These are phyloP conservation scores for Solanum appendiculatum DNA, from an alignment of 257 asterid species.

Conservation along the genomic window DNA sequence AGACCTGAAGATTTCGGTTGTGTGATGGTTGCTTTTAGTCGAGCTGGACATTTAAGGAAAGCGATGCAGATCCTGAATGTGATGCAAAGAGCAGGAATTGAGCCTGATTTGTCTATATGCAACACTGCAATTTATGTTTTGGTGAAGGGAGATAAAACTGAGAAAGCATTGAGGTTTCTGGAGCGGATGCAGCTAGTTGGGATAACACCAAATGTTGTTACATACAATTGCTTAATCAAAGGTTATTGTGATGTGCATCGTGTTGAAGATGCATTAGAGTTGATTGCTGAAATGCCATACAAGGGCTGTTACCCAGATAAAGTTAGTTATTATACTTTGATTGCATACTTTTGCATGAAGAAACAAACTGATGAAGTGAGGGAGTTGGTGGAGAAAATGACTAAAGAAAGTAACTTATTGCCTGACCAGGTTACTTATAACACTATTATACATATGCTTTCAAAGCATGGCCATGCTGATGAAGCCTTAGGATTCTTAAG, in stretches of 20 bases:
- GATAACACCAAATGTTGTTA: slow-evolving; percentile 49
- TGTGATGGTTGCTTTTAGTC: slow-evolving; percentile 87
- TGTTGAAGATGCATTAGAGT: slow-evolving; percentile 46
- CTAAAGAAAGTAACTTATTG: slow-evolving; percentile 37
- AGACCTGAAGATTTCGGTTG: slow-evolving; percentile 72
- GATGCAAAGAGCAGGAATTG: slow-evolving; percentile 74
- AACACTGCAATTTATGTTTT: slow-evolving; percentile 72
- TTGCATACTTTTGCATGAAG: slow-evolving; percentile 62
- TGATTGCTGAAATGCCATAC: slow-evolving; percentile 63
- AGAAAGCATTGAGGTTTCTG: slow-evolving; percentile 66
- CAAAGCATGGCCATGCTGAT: slow-evolving; percentile 60
- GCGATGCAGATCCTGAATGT: slow-evolving; percentile 65
- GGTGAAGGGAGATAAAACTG: slow-evolving; percentile 69
- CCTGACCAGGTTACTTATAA: slow-evolving; percentile 75
- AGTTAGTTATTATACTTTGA: slow-evolving; percentile 64
- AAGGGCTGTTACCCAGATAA: slow-evolving; percentile 75
- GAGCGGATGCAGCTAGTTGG: slow-evolving; percentile 76
- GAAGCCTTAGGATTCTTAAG: slow-evolving; percentile 61
- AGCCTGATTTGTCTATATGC: slow-evolving; percentile 56
- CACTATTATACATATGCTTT: slow-evolving; percentile 65
- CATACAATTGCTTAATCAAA: slow-evolving; percentile 79
- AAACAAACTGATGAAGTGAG: slow-evolving; percentile 51
- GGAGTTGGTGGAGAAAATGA: slow-evolving; percentile 60
- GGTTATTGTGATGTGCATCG: slow-evolving; percentile 66
- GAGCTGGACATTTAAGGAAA: slow-evolving; percentile 82